Conservation (phyloP, 495 filamentous ascomycete genomes). For the Talaromyces wortmannii region DNA sequence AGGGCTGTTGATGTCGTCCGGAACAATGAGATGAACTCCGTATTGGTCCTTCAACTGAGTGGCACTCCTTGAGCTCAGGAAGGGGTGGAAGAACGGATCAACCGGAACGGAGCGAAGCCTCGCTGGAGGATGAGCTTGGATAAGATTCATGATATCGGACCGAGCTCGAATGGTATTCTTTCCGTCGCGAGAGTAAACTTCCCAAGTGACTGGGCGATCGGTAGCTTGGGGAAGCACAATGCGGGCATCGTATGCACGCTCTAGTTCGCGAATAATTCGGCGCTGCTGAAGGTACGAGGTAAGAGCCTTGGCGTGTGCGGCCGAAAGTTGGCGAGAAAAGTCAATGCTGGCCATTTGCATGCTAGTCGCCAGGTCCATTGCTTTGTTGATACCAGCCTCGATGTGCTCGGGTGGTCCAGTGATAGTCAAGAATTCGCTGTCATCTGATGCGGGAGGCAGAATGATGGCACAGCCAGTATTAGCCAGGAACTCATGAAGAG, state of each 20-base stretch:
- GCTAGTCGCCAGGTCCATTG: slow-evolving; percentile 71
- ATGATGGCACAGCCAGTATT: slow-evolving; percentile 89
- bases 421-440: slow-evolving; percentile 74
- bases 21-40: slow-evolving; percentile 73
- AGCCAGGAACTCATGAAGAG: slow-evolving; percentile 76
- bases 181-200: slow-evolving; percentile 75
- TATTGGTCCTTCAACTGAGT: slow-evolving; percentile 61
- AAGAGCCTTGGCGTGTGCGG: slow-evolving; percentile 79
- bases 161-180: slow-evolving; percentile 78
- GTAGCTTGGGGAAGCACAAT: slow-evolving; percentile 66
- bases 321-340: slow-evolving; percentile 65
- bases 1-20: slow-evolving; percentile 52
- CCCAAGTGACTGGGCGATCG: slow-evolving; percentile 65
- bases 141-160: slow-evolving; percentile 71
- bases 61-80: slow-evolving; percentile 58
- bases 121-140: slow-evolving; percentile 73
- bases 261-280: slow-evolving; percentile 69
- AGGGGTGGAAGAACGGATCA: slow-evolving; percentile 81
- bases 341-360: slow-evolving; percentile 78
- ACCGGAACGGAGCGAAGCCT: slow-evolving; percentile 62
- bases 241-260: slow-evolving; percentile 68
- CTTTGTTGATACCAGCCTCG: slow-evolving; percentile 64
- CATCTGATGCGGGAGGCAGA: slow-evolving; percentile 62
- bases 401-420: slow-evolving; percentile 71
- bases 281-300: slow-evolving; percentile 76